These are phyloP conservation scores for Staphylotrichum tortipilum DNA, from an alignment of 495 filamentous ascomycete species.

Conservation along the genomic window DNA sequence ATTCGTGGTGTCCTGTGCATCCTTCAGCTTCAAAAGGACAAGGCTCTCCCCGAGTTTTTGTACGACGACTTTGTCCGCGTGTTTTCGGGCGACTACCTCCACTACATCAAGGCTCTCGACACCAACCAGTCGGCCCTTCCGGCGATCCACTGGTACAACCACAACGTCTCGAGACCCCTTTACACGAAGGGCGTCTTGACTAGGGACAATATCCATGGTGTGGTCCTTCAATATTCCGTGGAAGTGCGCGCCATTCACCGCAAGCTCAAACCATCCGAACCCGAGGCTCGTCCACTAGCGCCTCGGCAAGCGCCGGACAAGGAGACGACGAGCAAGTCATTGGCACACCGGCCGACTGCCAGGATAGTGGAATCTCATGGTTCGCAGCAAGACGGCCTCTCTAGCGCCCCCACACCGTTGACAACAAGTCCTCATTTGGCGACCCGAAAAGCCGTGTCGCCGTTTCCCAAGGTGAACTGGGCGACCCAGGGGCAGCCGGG, in stretches of 20 bases:
- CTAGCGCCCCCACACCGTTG: not conserved
- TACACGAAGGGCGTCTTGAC: conserved; percentile 32
- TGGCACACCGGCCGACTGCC: not conserved
- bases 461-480: too few species aligned
- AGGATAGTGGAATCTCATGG: not conserved
- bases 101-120: conserved; percentile 27
- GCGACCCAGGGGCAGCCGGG: too few species aligned
- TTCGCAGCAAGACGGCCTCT: not conserved
- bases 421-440: not conserved
- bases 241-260: conserved; percentile 9
- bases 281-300: not conserved
- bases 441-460: not conserved
- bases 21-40: conserved; percentile 34
- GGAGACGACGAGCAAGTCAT: too few species aligned
- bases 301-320: not conserved
- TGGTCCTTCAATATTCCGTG: conserved; percentile 12
- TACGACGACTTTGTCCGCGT: conserved; percentile 63
- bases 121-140: conserved; percentile 17
- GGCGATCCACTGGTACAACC: conserved; percentile 38
- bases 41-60: conserved; percentile 37
- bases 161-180: conserved; percentile 29
- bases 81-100: conserved; percentile 34
- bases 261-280: not conserved
- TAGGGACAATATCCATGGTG: conserved; percentile 26
- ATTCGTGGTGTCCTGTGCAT: conserved; percentile 47